Base-by-base conservation (phyloP, 805 yeast genomes). In the Wickerhamiella parazyma region DNA sequence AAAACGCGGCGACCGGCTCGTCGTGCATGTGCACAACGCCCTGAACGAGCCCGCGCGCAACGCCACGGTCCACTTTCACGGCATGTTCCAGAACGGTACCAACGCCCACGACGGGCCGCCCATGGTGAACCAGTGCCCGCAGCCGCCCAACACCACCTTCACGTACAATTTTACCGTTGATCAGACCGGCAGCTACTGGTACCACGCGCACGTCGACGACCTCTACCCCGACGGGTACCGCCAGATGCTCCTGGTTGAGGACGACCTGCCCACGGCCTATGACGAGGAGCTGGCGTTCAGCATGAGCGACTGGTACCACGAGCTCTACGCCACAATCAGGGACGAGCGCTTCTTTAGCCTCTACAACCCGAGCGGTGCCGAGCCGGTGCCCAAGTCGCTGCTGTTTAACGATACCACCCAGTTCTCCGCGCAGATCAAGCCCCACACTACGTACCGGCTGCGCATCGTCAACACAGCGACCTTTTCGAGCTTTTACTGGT, bases 281-380 rank as follows among this genome's bases (percentile, higher is more conserved):
- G 95, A 84, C 58, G 91, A 83, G 60, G 95, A 87, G 55, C 68
- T 76, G 16, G 62, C 72, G 10, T 57, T 89, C 48, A 65, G 80
- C 8, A 53, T 91, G 31, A 67, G 80, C 38, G 98, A 91, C 56
- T 87, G 95, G 94, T 91, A 91, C 66, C 95, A 85, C 60, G 69
- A 70, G 37, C 60, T 62, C 41, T 69, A 78, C 24, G 73, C 62
- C 25, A 66, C 80, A 51, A 64, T 69, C 50, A 25, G 51, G 3
- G 54, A 60, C 14, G 65, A 69, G 14, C 45, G 54, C 28, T 87
- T 91, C 67, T 58, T 86, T 67, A 73, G 65, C 51, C 60, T 77
- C 50, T 77, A 70, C 67, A 91, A 91, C 64, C 98, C 98, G 46
- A 84, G 95, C 8, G 98, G 98, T 57, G 95, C 97, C 35, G 98